A percentile compares a stretch with the other conserved stretches of the same genome.
Conservation (phyloP, 495 filamentous ascomycete species). For the Penicillium taxi region DNA sequence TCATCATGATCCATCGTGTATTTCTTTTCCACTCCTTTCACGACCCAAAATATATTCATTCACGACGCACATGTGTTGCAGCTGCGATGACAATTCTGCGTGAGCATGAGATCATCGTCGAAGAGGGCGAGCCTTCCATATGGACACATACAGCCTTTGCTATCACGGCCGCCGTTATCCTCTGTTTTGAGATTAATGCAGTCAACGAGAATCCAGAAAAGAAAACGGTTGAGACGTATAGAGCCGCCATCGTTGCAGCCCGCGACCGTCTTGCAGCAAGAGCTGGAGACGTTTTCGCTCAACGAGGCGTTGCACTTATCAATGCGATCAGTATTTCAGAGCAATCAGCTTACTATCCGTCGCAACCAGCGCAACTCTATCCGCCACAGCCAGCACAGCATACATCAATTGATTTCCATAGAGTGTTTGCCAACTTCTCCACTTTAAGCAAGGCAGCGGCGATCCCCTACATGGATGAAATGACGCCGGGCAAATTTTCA, state of each 20-base stretch:
- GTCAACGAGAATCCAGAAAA: conserved; percentile 9
- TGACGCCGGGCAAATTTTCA: conserved; percentile 11
- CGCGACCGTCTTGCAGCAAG: conserved; percentile 19
- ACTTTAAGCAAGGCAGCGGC: conserved; percentile 14
- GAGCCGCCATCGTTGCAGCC: conserved; percentile 17
- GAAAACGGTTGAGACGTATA: conserved; percentile 14
- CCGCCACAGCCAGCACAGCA: conserved; percentile 1
- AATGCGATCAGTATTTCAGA: conserved; percentile 23
- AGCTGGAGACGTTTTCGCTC: conserved; percentile 19
- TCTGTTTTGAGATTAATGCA: conserved; percentile 25
- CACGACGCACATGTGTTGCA: conserved; percentile 36
- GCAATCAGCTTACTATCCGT: conserved; percentile 1
- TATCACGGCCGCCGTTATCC: conserved; percentile 25
- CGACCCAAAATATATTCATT: conserved; percentile 30
- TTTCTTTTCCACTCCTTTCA: conserved; percentile 40
- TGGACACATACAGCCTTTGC: conserved; percentile 29
- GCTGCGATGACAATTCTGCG: conserved; percentile 42
- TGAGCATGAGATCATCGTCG: conserved; percentile 27
- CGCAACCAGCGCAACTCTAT: conserved; percentile 3
- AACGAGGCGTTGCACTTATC: conserved; percentile 26
- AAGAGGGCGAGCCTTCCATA: conserved; percentile 23
- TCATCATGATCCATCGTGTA: conserved; percentile 45
- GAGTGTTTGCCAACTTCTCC: conserved; percentile 21
- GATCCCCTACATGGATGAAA: conserved; percentile 12
- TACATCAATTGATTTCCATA: conserved; percentile 18